phyloP scores from a whole-genome alignment of 441 rosid species.

The Bocquillonia castaneifolia region DNA sequence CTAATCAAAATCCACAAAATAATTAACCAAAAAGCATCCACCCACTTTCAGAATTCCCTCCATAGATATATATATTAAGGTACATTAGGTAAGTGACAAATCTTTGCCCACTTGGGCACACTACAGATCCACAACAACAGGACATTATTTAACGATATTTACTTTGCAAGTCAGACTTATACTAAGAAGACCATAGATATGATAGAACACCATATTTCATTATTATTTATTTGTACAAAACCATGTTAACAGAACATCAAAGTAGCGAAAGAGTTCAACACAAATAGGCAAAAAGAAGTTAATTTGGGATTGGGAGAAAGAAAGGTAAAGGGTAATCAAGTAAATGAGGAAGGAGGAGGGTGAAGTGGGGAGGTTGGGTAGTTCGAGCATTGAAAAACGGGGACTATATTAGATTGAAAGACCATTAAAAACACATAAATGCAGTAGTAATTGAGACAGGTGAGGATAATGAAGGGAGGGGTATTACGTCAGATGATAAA shows the following conservation, averaged over 20 bases:
- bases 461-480: conserved; percentile 83
- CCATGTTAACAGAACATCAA: neutral
- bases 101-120: neutral
- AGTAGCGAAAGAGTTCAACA: neutral
- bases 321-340: conserved; percentile 22
- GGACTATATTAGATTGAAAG: conserved; percentile 48
- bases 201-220: neutral
- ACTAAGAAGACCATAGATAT: neutral
- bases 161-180: neutral
- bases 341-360: conserved; percentile 24
- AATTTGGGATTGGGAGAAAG: neutral
- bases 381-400: conserved; percentile 56
- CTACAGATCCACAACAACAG: neutral
- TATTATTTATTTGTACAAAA: neutral
- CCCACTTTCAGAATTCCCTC: neutral
- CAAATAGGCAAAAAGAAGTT: neutral
- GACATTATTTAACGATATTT: conserved; percentile 1
- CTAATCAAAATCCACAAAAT: neutral
- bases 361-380: conserved; percentile 34
- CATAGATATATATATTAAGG: neutral
- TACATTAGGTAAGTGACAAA: conserved; percentile 7
- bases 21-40: neutral
- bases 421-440: conserved; percentile 86
- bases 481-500: conserved; percentile 77
- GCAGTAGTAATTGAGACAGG: conserved; percentile 94